Percentiles rank a stretch among this genome's conserved stretches.
Evolutionary conservation across 1,139 yeast genomes (phyloP).

Genomic region (Wickerhamomyces sp.): DNA sequence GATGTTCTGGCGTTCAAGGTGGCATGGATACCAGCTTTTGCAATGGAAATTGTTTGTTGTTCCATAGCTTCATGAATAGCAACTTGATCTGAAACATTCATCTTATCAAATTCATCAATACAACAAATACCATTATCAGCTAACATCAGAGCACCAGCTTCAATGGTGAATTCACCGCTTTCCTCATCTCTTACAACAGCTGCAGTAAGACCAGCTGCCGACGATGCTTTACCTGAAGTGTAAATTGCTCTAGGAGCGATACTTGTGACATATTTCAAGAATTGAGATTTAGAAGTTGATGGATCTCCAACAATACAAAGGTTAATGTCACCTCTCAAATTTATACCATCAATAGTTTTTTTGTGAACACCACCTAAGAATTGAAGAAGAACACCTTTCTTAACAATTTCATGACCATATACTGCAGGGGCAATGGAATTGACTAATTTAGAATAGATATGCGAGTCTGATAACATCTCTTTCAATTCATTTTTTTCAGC

Average conservation of each 20-base stretch:
- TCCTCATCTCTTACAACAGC: constrained; percentile 98
- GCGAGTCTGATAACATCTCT: constrained; percentile 87
- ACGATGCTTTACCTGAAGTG: constrained; percentile 97
- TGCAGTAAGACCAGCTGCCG: constrained; percentile 98
- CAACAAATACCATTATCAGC: constrained; percentile 99
- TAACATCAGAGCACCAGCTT: constrained; percentile 98
- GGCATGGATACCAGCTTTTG: constrained; percentile 98
- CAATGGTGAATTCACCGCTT: constrained; percentile 95
- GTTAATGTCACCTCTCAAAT: constrained; percentile 94
- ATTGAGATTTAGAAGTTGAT: constrained; percentile 95
- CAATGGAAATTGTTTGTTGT: constrained; percentile 96
- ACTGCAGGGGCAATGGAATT: constrained; percentile 95
- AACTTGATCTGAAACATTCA: constrained; percentile 94
- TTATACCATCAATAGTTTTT: constrained; percentile 89
- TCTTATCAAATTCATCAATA: constrained; percentile 96
- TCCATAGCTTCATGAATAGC: constrained; percentile 99
- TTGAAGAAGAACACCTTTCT: constrained; percentile 87
- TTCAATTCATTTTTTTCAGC: constrained; percentile 83
- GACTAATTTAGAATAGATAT: constrained; percentile 80
- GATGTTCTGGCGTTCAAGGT: constrained; percentile 95
- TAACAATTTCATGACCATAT: constrained; percentile 91
- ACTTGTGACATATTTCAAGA: constrained; percentile 86
- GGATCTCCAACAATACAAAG: constrained; percentile 98
- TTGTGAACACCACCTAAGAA: constrained; percentile 96
- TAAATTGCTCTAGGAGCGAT: constrained; percentile 94